Evolutionary conservation across 495 filamentous ascomycete genomes (phyloP).

Genomic region (Chaetomidium leptoderma): DNA sequence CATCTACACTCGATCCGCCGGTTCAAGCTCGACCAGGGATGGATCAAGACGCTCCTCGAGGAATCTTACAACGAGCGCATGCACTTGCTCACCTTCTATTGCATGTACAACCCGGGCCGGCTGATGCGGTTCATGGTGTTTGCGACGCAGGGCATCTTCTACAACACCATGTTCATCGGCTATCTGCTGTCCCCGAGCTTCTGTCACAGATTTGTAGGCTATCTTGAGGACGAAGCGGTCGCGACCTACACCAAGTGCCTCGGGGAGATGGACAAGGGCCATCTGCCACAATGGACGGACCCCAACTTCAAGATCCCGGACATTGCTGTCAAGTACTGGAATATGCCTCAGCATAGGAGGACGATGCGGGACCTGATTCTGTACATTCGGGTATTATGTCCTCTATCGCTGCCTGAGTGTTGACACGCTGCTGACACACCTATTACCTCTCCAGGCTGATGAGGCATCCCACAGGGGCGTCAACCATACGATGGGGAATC

Average conservation of each 20-base stretch:
- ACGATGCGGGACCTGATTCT: constrained; percentile 81
- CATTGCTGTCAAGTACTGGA: constrained; percentile 85
- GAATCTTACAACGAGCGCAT: constrained; percentile 95
- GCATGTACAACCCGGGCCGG: constrained; percentile 82
- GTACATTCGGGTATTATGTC: constrained; percentile 58
- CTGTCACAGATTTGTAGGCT: constrained; percentile 92
- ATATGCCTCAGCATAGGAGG: constrained; percentile 78
- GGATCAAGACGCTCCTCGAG: constrained; percentile 94
- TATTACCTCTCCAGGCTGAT: constrained; percentile 58
- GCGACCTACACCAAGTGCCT: constrained; percentile 89
- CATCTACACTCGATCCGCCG: constrained; percentile 78
- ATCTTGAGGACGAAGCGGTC: constrained; percentile 94
- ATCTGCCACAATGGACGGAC: constrained; percentile 69
- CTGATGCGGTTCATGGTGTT: constrained; percentile 86
- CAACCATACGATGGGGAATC: constrained; percentile 88
- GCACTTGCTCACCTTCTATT: constrained; percentile 92
- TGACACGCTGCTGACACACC: background rate
- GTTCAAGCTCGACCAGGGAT: constrained; percentile 90
- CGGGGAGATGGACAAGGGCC: constrained; percentile 75
- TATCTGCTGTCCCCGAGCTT: constrained; percentile 87
- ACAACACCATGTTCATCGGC: constrained; percentile 84
- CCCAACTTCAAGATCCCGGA: constrained; percentile 74
- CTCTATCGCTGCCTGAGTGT: background rate
- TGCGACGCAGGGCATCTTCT: constrained; percentile 80
- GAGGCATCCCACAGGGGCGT: constrained; percentile 94